These are phyloP conservation scores for Oryza coarctata DNA, from an alignment of 176 grass and related monocot species.

Conservation along the genomic window DNA sequence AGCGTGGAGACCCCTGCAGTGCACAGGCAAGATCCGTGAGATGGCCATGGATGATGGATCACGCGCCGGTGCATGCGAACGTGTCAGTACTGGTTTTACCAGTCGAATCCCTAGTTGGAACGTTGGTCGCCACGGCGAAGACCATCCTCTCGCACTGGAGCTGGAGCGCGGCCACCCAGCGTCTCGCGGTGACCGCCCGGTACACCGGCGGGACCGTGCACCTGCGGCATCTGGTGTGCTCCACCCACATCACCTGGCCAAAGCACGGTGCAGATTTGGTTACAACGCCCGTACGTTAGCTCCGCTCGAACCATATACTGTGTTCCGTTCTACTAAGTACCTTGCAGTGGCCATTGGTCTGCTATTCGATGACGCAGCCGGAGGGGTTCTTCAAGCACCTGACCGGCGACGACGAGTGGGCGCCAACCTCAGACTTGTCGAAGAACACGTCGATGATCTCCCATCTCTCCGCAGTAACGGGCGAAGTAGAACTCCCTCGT, in stretches of 20 bases:
- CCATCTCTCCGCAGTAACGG: constrained; percentile 64
- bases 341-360: constrained; percentile 66
- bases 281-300: background rate
- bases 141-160: constrained; percentile 76
- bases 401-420: constrained; percentile 21
- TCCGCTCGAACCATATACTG: background rate
- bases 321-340: constrained; percentile 29
- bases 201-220: constrained; percentile 45
- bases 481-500: constrained; percentile 70
- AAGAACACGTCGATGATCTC: constrained; percentile 62
- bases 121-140: constrained; percentile 81
- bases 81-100: constrained; percentile 20
- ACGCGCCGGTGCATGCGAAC: too few relatives aligned
- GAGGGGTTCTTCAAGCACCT: constrained; percentile 60
- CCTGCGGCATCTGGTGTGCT: constrained; percentile 60
- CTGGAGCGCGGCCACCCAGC: constrained; percentile 68
- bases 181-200: constrained; percentile 43
- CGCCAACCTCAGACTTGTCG: constrained; percentile 37
- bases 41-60: background rate
- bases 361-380: constrained; percentile 68
- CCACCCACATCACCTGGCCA: constrained; percentile 66
- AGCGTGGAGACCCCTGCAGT: constrained; percentile 66
- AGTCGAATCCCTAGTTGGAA: constrained; percentile 60
- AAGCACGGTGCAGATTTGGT: background rate
- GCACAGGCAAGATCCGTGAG: background rate